Conservation (phyloP, 306 rosid species). For the Alnus glutinosa region DNA sequence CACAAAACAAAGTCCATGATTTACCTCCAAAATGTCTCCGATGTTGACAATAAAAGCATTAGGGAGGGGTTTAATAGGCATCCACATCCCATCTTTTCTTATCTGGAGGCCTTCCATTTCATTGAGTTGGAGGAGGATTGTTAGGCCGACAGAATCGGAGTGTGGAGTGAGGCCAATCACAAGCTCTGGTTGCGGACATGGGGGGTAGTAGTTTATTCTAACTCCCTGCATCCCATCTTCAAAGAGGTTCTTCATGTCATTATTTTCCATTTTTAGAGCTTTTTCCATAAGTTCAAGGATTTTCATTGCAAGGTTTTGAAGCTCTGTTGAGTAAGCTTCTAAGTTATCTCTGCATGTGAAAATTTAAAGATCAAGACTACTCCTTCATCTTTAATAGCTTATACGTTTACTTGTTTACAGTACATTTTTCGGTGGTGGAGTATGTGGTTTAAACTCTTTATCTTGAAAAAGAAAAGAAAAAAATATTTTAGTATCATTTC, state of each 20-base stretch:
- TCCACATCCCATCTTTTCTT: constrained; percentile 37
- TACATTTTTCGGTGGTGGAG: no score
- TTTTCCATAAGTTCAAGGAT: constrained; percentile 22
- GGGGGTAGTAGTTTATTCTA: constrained; percentile 49
- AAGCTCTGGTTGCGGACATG: constrained; percentile 42
- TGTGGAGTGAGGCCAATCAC: constrained; percentile 38
- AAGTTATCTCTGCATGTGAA: constrained; percentile 24
- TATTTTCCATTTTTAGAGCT: constrained; percentile 26
- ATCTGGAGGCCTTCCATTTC: constrained; percentile 42
- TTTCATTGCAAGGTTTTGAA: constrained; percentile 20
- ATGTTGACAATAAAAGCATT: constrained; percentile 37
- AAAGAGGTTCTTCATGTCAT: constrained; percentile 27
- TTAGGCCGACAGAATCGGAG: constrained; percentile 33
- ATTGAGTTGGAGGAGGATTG: constrained; percentile 42
- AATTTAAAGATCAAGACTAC: no score
- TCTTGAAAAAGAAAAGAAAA: no score
- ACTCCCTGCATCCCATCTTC: constrained; percentile 27
- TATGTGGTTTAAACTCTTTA: no score
- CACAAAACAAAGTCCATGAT: no score
- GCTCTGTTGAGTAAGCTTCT: constrained; percentile 28
- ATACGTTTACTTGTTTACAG: no score
- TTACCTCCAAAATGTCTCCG: constrained; percentile 45
- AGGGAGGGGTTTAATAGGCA: constrained; percentile 30
- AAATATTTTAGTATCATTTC: no score
- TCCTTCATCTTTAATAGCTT: no score